These are phyloP conservation scores for Crithidia fasciculata DNA, from an alignment of 208 protist genomes.

Conservation along the genomic window DNA sequence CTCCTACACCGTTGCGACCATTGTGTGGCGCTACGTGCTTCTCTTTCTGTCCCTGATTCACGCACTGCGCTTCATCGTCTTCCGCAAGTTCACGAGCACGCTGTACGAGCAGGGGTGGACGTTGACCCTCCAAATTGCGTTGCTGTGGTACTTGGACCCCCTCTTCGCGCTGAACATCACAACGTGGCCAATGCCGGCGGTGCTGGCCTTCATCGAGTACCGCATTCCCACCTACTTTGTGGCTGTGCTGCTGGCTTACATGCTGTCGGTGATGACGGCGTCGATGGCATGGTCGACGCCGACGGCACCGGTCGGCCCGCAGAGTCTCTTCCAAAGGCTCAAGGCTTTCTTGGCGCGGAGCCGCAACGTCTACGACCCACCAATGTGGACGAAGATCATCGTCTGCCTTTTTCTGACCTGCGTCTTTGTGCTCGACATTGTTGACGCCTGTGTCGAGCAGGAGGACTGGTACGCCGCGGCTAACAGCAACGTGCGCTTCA, in stretches of 20 bases:
- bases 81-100: conserved; percentile 64
- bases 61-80: conserved; percentile 68
- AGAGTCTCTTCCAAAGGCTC: conserved; percentile 5
- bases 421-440: conserved; percentile 61
- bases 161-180: conserved; percentile 54
- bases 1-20: conserved; percentile 57
- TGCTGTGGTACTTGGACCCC: conserved; percentile 85
- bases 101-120: conserved; percentile 84
- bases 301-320: not conserved
- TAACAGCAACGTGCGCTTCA: conserved; percentile 9
- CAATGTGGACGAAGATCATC: conserved; percentile 76
- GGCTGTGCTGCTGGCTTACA: conserved; percentile 70
- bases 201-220: conserved; percentile 82
- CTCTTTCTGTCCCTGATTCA: conserved; percentile 68
- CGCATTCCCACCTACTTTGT: conserved; percentile 81
- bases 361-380: conserved; percentile 74
- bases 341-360: conserved; percentile 41
- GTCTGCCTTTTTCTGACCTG: conserved; percentile 47
- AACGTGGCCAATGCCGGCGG: conserved; percentile 34
- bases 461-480: conserved; percentile 24
- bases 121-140: conserved; percentile 60
- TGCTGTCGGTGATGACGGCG: conserved; percentile 86
- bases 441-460: conserved; percentile 34
- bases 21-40: conserved; percentile 77
- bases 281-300: conserved; percentile 65